Percentiles rank a stretch among this genome's conserved stretches.
Conservation (phyloP, 345 rosid genomes). For the Raphanus raphanistrum region DNA sequence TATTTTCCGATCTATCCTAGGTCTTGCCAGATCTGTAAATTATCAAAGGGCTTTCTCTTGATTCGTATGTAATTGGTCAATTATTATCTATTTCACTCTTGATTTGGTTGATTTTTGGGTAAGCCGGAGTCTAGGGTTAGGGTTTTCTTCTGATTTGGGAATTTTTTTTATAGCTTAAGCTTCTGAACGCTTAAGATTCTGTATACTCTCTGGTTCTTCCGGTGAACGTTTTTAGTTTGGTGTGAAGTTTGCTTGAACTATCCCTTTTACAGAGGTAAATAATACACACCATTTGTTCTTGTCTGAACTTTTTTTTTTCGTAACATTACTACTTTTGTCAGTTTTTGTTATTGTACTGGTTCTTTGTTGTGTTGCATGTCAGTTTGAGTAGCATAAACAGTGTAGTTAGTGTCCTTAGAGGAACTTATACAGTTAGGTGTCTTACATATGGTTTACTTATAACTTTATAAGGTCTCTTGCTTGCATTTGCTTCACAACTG, state of each 20-base stretch:
- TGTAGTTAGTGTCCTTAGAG: not conserved
- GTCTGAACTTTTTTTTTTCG: not conserved
- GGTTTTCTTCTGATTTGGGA: conserved; percentile 37
- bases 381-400: not conserved
- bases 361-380: conserved; percentile 18
- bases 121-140: conserved; percentile 47
- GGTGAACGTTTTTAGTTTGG: conserved; percentile 15
- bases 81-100: not conserved
- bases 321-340: not conserved
- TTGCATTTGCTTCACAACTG: not conserved
- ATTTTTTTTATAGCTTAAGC: conserved; percentile 24
- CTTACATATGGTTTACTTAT: not conserved
- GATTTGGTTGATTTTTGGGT: conserved; percentile 18
- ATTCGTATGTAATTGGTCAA: not conserved
- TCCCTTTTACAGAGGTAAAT: conserved; percentile 34
- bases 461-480: not conserved
- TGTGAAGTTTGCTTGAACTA: not conserved
- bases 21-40: conserved; percentile 41
- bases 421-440: not conserved
- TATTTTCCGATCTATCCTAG: conserved; percentile 24
- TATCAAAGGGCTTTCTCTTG: conserved; percentile 42
- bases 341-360: not conserved
- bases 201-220: not conserved
- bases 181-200: not conserved
- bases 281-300: conserved; percentile 1